A percentile compares a stretch with the other conserved stretches of the same genome.
Evolutionary conservation across 371 early-diverging fungal species (phyloP).

Genomic region (Paraphysoderma sedebokerense): DNA sequence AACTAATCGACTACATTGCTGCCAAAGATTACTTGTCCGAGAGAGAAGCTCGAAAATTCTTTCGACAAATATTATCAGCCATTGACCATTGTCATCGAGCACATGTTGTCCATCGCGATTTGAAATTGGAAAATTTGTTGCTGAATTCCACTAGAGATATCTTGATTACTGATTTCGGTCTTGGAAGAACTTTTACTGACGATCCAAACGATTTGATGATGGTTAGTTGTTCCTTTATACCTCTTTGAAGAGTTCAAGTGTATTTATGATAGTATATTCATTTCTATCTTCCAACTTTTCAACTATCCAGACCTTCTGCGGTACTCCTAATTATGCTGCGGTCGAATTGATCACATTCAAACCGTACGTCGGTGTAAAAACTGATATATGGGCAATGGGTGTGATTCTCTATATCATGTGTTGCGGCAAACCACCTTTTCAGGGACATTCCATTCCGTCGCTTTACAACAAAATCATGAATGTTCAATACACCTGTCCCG

Average conservation of each 20-base stretch:
- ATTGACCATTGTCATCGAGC: slow-evolving; percentile 45
- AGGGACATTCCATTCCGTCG: slow-evolving; percentile 38
- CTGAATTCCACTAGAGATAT: slow-evolving; percentile 19
- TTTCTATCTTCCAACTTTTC: slow-evolving; percentile 1
- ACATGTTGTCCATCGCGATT: slow-evolving; percentile 48
- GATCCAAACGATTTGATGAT: slow-evolving; percentile 20
- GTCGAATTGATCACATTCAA: slow-evolving; percentile 36
- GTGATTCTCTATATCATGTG: slow-evolving; percentile 44
- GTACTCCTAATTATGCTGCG: slow-evolving; percentile 40
- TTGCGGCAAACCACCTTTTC: slow-evolving; percentile 45
- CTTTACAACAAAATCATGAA: slow-evolving; percentile 34
- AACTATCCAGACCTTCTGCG: slow-evolving; percentile 27
- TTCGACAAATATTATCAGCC: slow-evolving; percentile 42
- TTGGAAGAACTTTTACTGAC: slow-evolving; percentile 25
- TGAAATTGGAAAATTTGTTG: slow-evolving; percentile 44
- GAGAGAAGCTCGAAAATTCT: slow-evolving; percentile 25
- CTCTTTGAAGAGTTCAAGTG: no score
- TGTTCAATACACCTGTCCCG: slow-evolving; percentile 23
- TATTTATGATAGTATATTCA: no score
- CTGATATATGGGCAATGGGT: slow-evolving; percentile 42
- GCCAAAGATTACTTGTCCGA: slow-evolving; percentile 19
- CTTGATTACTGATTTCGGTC: slow-evolving; percentile 37
- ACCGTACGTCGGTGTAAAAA: slow-evolving; percentile 31
- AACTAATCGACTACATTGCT: slow-evolving; percentile 31
- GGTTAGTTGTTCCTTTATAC: slow-evolving; percentile 8